These are phyloP conservation scores for Pezicula neosporulosa DNA, from an alignment of 2,329 filamentous ascomycete species.

Conservation along the genomic window DNA sequence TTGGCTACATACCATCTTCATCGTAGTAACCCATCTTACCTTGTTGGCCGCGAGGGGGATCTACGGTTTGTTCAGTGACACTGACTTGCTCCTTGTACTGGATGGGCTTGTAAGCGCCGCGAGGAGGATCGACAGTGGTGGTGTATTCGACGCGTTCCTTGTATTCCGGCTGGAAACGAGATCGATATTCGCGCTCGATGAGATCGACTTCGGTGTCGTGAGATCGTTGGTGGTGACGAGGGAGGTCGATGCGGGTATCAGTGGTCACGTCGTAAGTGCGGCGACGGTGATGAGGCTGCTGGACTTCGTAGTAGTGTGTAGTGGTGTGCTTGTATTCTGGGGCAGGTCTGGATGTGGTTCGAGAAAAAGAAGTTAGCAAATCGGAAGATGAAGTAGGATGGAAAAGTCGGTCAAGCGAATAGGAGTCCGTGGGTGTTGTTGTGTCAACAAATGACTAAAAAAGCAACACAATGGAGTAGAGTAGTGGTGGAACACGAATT, in stretches of 20 bases:
- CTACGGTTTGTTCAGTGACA: constrained; percentile 29
- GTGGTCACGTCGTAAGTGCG: constrained; percentile 18
- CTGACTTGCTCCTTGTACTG: constrained; percentile 16
- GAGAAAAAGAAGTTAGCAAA: constrained; percentile 20
- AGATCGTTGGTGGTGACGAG: constrained; percentile 20
- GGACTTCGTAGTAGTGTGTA: constrained; percentile 47
- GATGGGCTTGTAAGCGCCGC: constrained; percentile 20
- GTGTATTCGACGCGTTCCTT: constrained; percentile 22
- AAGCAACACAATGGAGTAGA: too few species aligned
- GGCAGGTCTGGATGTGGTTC: constrained; percentile 23
- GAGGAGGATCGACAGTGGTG: constrained; percentile 53
- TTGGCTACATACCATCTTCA: constrained; percentile 49
- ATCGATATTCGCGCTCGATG: constrained; percentile 64
- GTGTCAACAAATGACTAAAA: constrained; percentile 31
- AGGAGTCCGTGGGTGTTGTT: constrained; percentile 33
- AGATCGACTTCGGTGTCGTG: constrained; percentile 47
- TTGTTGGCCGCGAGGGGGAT: constrained; percentile 26
- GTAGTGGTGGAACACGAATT: constrained; percentile 10
- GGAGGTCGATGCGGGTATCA: constrained; percentile 19
- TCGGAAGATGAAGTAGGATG: constrained; percentile 14
- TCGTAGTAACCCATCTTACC: constrained; percentile 77
- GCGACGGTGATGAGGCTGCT: constrained; percentile 33
- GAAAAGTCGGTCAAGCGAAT: neutral
- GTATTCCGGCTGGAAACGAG: constrained; percentile 53
- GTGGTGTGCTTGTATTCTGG: constrained; percentile 34